Evolutionary conservation across 2,329 filamentous ascomycete species (phyloP).

Genomic region (Aureobasidium lini): DNA sequence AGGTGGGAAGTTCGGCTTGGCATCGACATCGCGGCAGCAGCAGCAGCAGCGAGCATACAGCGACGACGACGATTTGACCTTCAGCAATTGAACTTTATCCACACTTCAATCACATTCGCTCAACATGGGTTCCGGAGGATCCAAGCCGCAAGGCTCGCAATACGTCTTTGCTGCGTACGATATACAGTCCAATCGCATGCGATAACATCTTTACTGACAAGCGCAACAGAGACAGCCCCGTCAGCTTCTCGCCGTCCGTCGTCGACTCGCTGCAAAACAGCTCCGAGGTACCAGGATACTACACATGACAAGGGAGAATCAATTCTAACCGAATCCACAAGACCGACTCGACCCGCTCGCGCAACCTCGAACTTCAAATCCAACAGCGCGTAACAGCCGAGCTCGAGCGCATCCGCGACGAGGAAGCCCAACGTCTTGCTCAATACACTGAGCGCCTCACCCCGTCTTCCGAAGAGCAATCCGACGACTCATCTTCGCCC

Average conservation of each 20-base stretch:
- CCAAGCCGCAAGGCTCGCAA: conserved; percentile 51
- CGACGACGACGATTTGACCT: not conserved
- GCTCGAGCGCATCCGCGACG: conserved; percentile 68
- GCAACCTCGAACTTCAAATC: conserved; percentile 76
- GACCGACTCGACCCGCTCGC: conserved; percentile 83
- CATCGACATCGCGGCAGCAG: conserved; percentile 6
- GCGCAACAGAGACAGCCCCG: conserved; percentile 47
- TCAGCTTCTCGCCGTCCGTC: conserved; percentile 71
- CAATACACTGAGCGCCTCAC: conserved; percentile 50
- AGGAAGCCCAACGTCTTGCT: conserved; percentile 62
- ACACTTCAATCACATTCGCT: conserved; percentile 4
- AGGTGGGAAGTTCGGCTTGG: conserved; percentile 13
- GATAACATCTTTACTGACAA: not conserved
- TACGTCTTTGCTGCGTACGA: conserved; percentile 56
- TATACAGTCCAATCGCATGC: not conserved
- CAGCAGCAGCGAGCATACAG: conserved; percentile 2
- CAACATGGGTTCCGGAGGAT: conserved; percentile 55
- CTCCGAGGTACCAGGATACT: conserved; percentile 61
- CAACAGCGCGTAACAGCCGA: conserved; percentile 80
- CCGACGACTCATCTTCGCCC: conserved; percentile 12
- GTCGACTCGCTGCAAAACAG: conserved; percentile 76
- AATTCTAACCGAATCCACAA: conserved; percentile 30
- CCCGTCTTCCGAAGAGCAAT: conserved; percentile 21
- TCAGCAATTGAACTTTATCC: not conserved
- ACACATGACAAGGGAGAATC: not conserved